Percentiles rank a stretch among this genome's conserved stretches.
Evolutionary conservation across 345 rosid species (phyloP).

Genomic region (Populus ilicifolia): DNA sequence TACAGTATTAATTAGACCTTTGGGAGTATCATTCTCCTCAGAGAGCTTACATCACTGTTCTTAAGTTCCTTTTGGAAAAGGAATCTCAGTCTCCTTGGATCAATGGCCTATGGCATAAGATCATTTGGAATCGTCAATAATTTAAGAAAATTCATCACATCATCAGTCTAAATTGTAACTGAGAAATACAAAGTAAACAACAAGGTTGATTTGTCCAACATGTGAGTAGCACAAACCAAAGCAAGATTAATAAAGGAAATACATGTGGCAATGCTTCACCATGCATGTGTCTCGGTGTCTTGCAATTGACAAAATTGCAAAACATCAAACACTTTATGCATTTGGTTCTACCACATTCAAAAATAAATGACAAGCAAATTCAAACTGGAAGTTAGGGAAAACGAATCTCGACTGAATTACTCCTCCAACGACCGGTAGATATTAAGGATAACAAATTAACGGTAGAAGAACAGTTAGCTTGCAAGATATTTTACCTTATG

Average conservation of each 20-base stretch:
- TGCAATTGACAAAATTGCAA: neutral
- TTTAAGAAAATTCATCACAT: neutral
- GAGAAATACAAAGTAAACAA: neutral
- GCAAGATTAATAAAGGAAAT: neutral
- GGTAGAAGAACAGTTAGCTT: neutral
- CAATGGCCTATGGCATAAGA: slow-evolving; percentile 46
- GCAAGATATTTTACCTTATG: neutral
- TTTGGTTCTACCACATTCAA: neutral
- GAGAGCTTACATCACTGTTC: slow-evolving; percentile 92
- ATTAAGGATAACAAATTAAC: neutral
- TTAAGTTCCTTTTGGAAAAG: slow-evolving; percentile 90
- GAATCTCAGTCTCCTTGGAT: slow-evolving; percentile 63
- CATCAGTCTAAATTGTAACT: neutral
- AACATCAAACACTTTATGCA: neutral
- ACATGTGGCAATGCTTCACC: neutral
- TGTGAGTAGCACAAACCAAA: neutral
- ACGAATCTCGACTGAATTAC: neutral
- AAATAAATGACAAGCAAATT: neutral
- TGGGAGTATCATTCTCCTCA: slow-evolving; percentile 89
- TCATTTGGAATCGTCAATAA: slow-evolving; percentile 6
- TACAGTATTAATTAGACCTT: slow-evolving; percentile 47
- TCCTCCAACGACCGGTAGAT: neutral
- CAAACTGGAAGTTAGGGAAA: neutral
- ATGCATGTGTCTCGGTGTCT: neutral
- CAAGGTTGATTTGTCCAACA: neutral